Evolutionary conservation across 2,329 filamentous ascomycete genomes (phyloP).

Genomic region (Trichoderma gracile): DNA sequence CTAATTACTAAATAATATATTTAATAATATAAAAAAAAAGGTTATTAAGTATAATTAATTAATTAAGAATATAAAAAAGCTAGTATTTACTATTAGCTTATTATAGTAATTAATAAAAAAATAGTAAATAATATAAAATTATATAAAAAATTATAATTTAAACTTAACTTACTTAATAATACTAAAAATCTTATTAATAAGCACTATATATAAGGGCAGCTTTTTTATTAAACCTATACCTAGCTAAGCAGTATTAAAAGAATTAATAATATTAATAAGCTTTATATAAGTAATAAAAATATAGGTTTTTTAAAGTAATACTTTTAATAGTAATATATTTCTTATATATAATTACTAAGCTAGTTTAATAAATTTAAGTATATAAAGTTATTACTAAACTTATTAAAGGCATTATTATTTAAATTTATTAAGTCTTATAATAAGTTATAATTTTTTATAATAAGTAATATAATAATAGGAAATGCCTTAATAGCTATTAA

Average conservation of each 20-base stretch:
- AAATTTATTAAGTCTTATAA: background rate
- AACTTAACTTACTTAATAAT: background rate
- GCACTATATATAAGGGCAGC: background rate
- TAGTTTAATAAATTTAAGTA: background rate
- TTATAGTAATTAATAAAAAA: background rate
- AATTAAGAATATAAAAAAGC: background rate
- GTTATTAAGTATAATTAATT: background rate
- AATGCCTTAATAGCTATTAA: background rate
- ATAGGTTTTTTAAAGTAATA: too few relatives aligned
- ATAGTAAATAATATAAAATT: background rate
- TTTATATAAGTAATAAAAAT: too few relatives aligned
- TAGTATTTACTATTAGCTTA: background rate
- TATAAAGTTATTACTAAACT: background rate
- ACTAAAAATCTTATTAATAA: background rate
- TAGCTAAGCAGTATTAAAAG: too few relatives aligned
- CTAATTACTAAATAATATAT: background rate
- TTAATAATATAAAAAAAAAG: background rate
- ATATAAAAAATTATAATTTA: background rate
- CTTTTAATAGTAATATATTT: background rate
- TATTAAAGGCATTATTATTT: too few relatives aligned
- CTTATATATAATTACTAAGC: background rate
- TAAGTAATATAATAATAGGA: background rate
- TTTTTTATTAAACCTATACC: too few relatives aligned
- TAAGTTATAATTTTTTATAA: too few relatives aligned
- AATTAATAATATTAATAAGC: too few relatives aligned